Percentiles rank a stretch among this genome's conserved stretches.
These are phyloP conservation scores for Aspergillus sp. DNA, from an alignment of 2,329 filamentous ascomycete species.

Conservation along the genomic window DNA sequence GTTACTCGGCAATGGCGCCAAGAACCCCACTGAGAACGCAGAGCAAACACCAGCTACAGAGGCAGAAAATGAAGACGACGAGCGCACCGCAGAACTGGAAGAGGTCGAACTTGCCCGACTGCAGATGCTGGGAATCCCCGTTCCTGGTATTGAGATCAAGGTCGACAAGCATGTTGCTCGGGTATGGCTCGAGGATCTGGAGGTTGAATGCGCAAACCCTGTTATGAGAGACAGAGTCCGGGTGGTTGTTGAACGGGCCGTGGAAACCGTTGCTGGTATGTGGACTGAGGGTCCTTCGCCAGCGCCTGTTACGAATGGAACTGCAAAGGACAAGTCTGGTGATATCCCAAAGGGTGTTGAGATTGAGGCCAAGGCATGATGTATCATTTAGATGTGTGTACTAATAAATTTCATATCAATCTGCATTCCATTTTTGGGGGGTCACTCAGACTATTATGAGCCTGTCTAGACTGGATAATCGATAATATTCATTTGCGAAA, in stretches of 20 bases:
- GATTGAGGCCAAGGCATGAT: slow-evolving; percentile 20
- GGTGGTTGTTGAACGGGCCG: slow-evolving; percentile 82
- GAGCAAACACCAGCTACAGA: slow-evolving; percentile 14
- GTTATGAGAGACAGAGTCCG: slow-evolving; percentile 78
- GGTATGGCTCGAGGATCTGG: slow-evolving; percentile 87
- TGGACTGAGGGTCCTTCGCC: slow-evolving; percentile 34
- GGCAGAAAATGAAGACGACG: slow-evolving; percentile 37
- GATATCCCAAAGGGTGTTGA: slow-evolving; percentile 18
- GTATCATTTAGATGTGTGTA: slow-evolving; percentile 9
- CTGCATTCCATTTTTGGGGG: no score
- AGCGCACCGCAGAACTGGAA: slow-evolving; percentile 51
- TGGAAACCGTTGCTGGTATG: slow-evolving; percentile 78
- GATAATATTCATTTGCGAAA: no score
- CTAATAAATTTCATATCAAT: no score
- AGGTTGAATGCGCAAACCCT: slow-evolving; percentile 78
- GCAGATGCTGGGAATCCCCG: slow-evolving; percentile 79
- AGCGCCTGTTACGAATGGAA: slow-evolving; percentile 18
- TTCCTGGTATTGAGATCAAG: slow-evolving; percentile 80
- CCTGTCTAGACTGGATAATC: no score
- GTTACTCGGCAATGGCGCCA: slow-evolving; percentile 8
- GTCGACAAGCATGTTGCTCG: slow-evolving; percentile 83
- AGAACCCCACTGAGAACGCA: slow-evolving; percentile 1
- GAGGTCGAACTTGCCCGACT: slow-evolving; percentile 69
- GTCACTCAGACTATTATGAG: no score
- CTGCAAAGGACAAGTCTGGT: slow-evolving; percentile 10